Evolutionary conservation across 176 grass and related monocot species (phyloP), one percentile per base, ranked within the genome.

Genomic region (Elaeis guineensis): DNA sequence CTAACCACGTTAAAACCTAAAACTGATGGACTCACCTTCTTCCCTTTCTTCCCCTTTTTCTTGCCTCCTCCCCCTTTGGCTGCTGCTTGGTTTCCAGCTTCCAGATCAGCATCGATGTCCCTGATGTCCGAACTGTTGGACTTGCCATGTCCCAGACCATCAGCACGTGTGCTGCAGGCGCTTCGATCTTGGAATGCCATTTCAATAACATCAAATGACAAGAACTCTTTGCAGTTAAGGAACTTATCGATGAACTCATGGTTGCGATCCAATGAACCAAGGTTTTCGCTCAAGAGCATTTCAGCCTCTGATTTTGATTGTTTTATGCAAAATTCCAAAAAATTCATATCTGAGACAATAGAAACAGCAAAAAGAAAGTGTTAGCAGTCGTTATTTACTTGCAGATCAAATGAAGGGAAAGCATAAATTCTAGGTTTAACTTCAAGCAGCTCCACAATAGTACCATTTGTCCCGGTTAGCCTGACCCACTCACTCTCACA

Each of bases 11-110:
- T 92, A 81, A 99, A 99, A 16, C 94, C 94, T 65, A 99, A 74
- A 26, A 86, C 73, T 7, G 81, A 69, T 4, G 84, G 53, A 17
- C 70, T 99, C 66, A 99, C 88, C 70, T 99, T 99, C 59, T 99
- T 91, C 57, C 82, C 94, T 57, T 99, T 99, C 94, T 99, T 99
- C 4, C 71, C 89, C 69, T 93, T 99, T 56, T 93, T 99, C 82
- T 86, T 99, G 7, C 61, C 78, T n/a, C 73, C 72, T 0, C 19
- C 51, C 12, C 83, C 88, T 52, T 73, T 59, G 59, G 70, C 17
- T 62, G 23, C 11, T n/a, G 49, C 69, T 9, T 72, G 48, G 4
- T 26, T 8, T 17, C 51, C 51, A 3, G 52, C 70, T 20, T 89
- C 94, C 62, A 17, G 22, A 25, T 79, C 87, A 3, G 29, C 74